Percentiles rank a stretch among this genome's conserved stretches.
phyloP scores from a whole-genome alignment of 2,329 filamentous ascomycete species.

The Colletotrichum sp. region DNA sequence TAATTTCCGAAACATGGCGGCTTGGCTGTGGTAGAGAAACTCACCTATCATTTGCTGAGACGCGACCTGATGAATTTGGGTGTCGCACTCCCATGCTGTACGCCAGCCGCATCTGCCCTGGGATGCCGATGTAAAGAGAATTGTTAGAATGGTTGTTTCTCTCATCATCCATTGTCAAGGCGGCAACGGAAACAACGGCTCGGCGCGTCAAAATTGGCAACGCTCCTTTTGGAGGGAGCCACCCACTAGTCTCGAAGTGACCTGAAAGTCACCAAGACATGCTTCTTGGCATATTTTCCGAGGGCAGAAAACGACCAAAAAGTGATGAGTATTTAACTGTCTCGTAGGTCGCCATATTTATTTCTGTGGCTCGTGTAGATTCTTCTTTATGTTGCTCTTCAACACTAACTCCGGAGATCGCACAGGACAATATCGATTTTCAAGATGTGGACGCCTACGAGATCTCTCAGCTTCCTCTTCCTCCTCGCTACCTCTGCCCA shows the following conservation, averaged over 20 bases:
- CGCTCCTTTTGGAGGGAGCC: not conserved
- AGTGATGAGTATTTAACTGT: not conserved
- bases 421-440: not conserved
- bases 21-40: not conserved
- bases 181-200: not conserved
- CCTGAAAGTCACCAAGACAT: not conserved
- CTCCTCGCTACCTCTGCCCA: not conserved
- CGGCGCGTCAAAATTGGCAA: not conserved
- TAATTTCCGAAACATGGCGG: not conserved
- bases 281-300: not conserved
- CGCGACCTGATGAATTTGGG: not conserved
- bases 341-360: not conserved
- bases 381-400: not conserved
- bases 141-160: not conserved
- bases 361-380: not conserved
- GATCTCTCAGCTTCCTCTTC: not conserved
- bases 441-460: not conserved
- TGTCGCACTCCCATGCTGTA: not conserved
- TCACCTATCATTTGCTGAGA: not conserved
- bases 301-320: not conserved
- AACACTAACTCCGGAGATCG: not conserved
- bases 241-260: not conserved
- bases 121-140: fast-evolving
- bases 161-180: not conserved
- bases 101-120: not conserved